Evolutionary conservation across 2,329 filamentous ascomycete species (phyloP).

Genomic region (Cladosporium halotolerans): DNA sequence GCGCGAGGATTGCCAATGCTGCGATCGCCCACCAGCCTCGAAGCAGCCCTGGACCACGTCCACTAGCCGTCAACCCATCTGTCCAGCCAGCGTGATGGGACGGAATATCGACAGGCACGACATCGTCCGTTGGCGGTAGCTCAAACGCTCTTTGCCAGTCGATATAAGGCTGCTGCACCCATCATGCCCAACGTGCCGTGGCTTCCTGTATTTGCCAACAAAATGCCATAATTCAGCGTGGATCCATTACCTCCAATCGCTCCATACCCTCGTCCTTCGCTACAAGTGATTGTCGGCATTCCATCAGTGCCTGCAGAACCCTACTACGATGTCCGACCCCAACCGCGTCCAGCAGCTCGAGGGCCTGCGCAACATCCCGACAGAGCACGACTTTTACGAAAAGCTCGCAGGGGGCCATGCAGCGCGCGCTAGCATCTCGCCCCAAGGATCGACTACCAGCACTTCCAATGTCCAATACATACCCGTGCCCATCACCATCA

Average conservation of each 20-base stretch:
- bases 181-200: too few relatives aligned
- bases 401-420: slow-evolving; percentile 24
- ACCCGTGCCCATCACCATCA: slow-evolving; percentile 28
- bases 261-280: too few relatives aligned
- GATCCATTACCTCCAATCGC: too few relatives aligned
- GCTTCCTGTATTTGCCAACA: too few relatives aligned
- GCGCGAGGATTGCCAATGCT: slow-evolving; percentile 7
- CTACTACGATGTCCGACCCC: slow-evolving; percentile 17
- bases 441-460: not conserved
- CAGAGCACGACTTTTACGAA: slow-evolving; percentile 24
- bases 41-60: not conserved
- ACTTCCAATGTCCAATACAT: slow-evolving; percentile 16
- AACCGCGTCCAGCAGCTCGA: slow-evolving; percentile 27
- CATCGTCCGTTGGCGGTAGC: slow-evolving; percentile 1
- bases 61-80: not conserved
- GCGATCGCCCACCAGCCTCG: not conserved
- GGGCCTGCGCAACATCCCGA: slow-evolving; percentile 22
- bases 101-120: slow-evolving; percentile 2
- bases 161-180: not conserved
- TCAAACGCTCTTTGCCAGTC: not conserved
- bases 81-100: not conserved
- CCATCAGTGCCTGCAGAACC: not conserved
- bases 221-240: too few relatives aligned
- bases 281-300: not conserved
- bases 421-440: slow-evolving; percentile 11